Evolutionary conservation across 306 rosid genomes (phyloP), one percentile per base, ranked within the genome.

Genomic region (Geum urbanum): DNA sequence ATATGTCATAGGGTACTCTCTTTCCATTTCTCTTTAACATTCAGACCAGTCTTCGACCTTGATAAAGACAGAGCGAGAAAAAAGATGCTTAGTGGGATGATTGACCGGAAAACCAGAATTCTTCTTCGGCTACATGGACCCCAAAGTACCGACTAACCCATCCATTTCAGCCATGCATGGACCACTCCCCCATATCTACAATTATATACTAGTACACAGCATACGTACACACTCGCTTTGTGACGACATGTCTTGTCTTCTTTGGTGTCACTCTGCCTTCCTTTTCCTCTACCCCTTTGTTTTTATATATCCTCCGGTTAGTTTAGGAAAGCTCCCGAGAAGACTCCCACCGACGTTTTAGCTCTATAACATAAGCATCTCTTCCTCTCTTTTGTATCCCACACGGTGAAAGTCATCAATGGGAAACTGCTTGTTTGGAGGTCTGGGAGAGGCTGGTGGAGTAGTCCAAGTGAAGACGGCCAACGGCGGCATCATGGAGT

Each of bases 401-500:
- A 43, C 46, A 32, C 37, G 1, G 2, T 32, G 37, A 4, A 43
- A 43, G 46, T 43, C 32, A 63, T 63, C 68, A 11, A 89, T 89
- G 96, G 96, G 96, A 24, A 89, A 89, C 72, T 89, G 96, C 79
- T 62, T 89, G 67, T 77, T 84, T 7, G 91, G 96, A 45, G 77
- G 85, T 40, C 56, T 73, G 61, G 72, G 83, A 65, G 89, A 89
- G 46, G 69, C 77, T 9, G 74, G 70, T 2, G 76, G 61, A 9
- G 67, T 78, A 14, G 81, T 85, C 77, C 85, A 85, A 77, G 96
- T 91, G 37, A 76, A 75, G 37, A 89, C 87, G 19, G 76, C 97
- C 49, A 85, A 87, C 40, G 97, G 97, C 14, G 97, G 96, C 63
- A 83, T 89, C 66, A 89, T 91, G 97, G 97, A 91, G 73, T 87